phyloP scores from a whole-genome alignment of 1,139 yeast species.

The Diutina ranongensis region DNA sequence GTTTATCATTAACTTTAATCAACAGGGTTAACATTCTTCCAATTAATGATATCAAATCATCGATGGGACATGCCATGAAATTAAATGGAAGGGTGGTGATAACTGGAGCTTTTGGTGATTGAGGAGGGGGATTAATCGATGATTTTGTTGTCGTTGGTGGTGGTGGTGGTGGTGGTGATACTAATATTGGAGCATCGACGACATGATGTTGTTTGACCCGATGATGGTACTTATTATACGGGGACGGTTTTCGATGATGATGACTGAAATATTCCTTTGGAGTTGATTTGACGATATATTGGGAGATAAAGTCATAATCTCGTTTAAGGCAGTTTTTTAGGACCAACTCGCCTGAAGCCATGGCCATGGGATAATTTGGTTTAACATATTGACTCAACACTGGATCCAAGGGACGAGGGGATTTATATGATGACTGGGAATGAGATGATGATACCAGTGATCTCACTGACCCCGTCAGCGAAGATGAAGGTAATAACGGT shows the following conservation, averaged over 20 bases:
- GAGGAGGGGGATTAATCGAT: too few species aligned
- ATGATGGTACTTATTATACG: constrained; percentile 17
- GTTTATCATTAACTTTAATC: constrained; percentile 51
- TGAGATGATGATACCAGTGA: too few species aligned
- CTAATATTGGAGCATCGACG: neutral
- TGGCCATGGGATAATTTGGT: constrained; percentile 8
- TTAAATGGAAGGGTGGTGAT: constrained; percentile 34
- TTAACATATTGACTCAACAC: constrained; percentile 21
- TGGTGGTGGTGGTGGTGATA: neutral
- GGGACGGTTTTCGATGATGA: constrained; percentile 13
- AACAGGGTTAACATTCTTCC: constrained; percentile 72
- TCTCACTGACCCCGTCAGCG: neutral
- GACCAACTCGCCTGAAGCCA: neutral
- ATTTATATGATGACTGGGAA: neutral
- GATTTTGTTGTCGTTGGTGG: neutral
- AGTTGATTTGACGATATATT: neutral
- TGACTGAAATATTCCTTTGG: neutral
- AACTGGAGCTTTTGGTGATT: neutral
- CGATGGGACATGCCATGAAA: constrained; percentile 57
- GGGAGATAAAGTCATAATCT: neutral
- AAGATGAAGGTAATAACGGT: neutral
- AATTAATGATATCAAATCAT: constrained; percentile 59
- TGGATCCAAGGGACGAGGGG: constrained; percentile 13
- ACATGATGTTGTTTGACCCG: constrained; percentile 12
- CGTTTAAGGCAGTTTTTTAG: neutral